Conservation (phyloP, 2,329 filamentous ascomycete species). For the Pseudocercospora fuligena region DNA sequence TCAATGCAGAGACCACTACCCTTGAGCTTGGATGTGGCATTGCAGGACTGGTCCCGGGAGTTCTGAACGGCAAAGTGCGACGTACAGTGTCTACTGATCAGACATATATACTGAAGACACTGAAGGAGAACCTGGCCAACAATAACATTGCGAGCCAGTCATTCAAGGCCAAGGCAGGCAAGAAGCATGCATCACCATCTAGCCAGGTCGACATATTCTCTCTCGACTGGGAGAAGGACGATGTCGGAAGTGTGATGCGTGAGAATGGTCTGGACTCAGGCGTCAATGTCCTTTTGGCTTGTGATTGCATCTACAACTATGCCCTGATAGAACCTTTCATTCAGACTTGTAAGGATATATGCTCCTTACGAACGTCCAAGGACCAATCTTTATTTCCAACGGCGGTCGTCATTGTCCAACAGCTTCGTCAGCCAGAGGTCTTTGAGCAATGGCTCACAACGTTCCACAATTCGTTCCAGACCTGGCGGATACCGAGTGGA, state of each 20-base stretch:
- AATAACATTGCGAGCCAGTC: slow-evolving; percentile 49
- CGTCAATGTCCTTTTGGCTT: slow-evolving; percentile 69
- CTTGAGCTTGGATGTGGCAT: slow-evolving; percentile 90
- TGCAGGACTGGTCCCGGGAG: slow-evolving; percentile 75
- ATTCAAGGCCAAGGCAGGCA: slow-evolving; percentile 4
- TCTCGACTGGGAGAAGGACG: slow-evolving; percentile 81
- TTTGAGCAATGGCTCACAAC: slow-evolving; percentile 79
- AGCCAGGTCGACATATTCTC: slow-evolving; percentile 32
- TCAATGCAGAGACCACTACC: slow-evolving; percentile 62
- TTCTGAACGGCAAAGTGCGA: slow-evolving; percentile 64
- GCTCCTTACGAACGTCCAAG: slow-evolving; percentile 55
- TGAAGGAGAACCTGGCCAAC: slow-evolving; percentile 75
- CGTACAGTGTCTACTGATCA: slow-evolving; percentile 86
- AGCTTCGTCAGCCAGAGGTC: slow-evolving; percentile 82
- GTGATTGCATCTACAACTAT: slow-evolving; percentile 96
- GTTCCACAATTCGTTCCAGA: slow-evolving; percentile 69
- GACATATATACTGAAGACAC: slow-evolving; percentile 75
- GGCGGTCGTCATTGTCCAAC: slow-evolving; percentile 83
- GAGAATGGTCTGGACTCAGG: slow-evolving; percentile 49
- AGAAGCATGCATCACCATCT: not conserved
- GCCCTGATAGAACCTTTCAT: slow-evolving; percentile 77
- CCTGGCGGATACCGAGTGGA: slow-evolving; percentile 75
- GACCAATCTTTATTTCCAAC: slow-evolving; percentile 54
- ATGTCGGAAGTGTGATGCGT: slow-evolving; percentile 53
- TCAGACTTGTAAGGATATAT: slow-evolving; percentile 76